Evolutionary conservation across 2,329 filamentous ascomycete species (phyloP), one percentile per base, ranked within the genome.

Genomic region (Pseudofabraea citricarpa): DNA sequence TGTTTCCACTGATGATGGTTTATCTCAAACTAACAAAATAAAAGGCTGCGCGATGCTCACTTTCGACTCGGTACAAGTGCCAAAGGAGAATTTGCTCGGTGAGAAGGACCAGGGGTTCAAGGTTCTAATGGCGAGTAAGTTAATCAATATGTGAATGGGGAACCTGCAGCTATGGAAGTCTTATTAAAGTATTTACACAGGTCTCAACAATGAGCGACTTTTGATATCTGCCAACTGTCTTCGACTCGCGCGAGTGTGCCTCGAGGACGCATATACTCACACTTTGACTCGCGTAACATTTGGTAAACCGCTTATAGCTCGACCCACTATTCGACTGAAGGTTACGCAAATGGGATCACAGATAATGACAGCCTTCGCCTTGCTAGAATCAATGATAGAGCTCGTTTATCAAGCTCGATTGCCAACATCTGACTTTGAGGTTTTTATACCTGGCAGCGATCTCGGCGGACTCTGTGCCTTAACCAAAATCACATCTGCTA

Each of bases 41-140:
- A 9, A 27, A 27, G 24, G 24, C n/a, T 27, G 24, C n/a, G 24
- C 24, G 24, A 27, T 27, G 24, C 8, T 27, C 24, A 27, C 24
- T n/a, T 96, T 96, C 55, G 91, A 97, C 67, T 91, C 96, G 62
- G 90, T 95, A 68, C 95, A 95, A 75, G 91, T 97, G 0, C 91
- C 91, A 1, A 90, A 96, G 18, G 89, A 93, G 75, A 96, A 97
- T 72, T 68, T 96, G 56, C 81, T 97, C 45, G 91, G 91, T 70
- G 95, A 95, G 74, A 83, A 93, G 72, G 94, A 96, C 76, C 84
- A 94, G 65, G 91, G 91, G 29, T 97, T 96, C 81, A 87, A 89
- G 69, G 75, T 77, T 79, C 64, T 58, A 65, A 50, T 47, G 45
- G 44, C 44, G 10, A 47, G 44, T 43, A 19, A 10, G 42, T 40